phyloP scores from a whole-genome alignment of 2,329 filamentous ascomycete genomes.

The Fonsecaea pedrosoi region DNA sequence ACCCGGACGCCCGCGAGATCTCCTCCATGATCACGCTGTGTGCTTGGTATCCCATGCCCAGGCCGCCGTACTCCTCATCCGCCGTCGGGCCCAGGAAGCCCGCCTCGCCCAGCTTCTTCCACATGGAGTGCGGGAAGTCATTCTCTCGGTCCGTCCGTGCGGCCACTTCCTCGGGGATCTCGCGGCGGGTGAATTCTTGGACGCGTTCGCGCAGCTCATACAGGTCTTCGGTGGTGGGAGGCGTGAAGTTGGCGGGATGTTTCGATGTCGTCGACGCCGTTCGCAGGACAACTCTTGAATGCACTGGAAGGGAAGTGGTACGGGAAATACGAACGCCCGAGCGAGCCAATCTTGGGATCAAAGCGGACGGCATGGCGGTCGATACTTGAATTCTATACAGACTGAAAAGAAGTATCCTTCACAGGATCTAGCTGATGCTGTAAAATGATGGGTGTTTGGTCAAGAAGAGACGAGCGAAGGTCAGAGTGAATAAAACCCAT shows the following conservation, averaged over 20 bases:
- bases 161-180: conserved; percentile 84
- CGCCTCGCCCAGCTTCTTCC: conserved; percentile 89
- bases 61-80: conserved; percentile 86
- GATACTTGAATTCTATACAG: neutral
- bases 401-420: neutral
- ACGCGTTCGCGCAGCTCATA: conserved; percentile 81
- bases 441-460: neutral
- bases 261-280: conserved; percentile 63
- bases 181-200: conserved; percentile 86
- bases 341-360: conserved; percentile 22
- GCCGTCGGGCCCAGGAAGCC: conserved; percentile 92
- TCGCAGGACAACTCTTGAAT: conserved; percentile 18
- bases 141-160: conserved; percentile 83
- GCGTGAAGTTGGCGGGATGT: conserved; percentile 68
- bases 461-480: conserved; percentile 4
- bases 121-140: conserved; percentile 88
- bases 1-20: conserved; percentile 79
- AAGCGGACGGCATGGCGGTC: conserved; percentile 21
- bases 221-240: conserved; percentile 75
- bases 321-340: conserved; percentile 16
- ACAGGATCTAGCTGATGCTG: neutral
- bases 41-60: conserved; percentile 94
- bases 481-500: neutral
- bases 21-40: conserved; percentile 97
- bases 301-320: neutral